Base-by-base conservation (phyloP, 2,329 filamentous ascomycete species). In the Alternaria conjuncta region DNA sequence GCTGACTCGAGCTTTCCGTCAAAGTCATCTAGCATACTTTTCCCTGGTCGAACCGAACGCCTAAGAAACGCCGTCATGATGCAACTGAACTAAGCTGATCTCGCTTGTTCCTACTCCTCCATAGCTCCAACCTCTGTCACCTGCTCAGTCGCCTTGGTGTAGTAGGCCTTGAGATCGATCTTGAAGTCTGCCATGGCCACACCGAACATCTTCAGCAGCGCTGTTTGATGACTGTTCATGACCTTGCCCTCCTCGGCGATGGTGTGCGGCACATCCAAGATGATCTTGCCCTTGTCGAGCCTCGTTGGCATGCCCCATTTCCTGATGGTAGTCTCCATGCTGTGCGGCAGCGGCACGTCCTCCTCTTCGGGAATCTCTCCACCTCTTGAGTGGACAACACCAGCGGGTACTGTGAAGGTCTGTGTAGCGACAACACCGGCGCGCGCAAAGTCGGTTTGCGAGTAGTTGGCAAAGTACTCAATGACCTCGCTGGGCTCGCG, bases 161-260 rank as follows among this genome's bases (percentile, higher is more conserved):
- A 79, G 62, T 86, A 91, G 77, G 94, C 94, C 80, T 92, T 83
- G 69, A 97, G 83, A 75, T 89, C 86, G 62, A 99, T 89, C 79
- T 86, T 90, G 84, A 99, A 99, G 83, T 98, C 94, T 62, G 93
- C 92, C 82, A 96, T 88, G 67, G 92, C 93, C 61, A 97, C 88
- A 57, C 93, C 91, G 82, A 99, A 98, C 75, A 97, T 86, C 88
- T 98, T 98, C 81, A 99, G 82, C 77, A 99, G 83, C 68, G 94
- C 91, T 61, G 96, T 97, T 86, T 99, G 96, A 73, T 95, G 88
- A 71, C 92, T 94, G 81, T 97, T 94, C 71, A 99, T 83, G 47
- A 89, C 86, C 77, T 97, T 89, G 11, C 95, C 96, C 80, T 94
- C 90, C 75, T 89, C 89, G 83, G 95, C 98, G 54, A 99, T 89